Percentiles rank a stretch among this genome's conserved stretches.
Conservation (phyloP, 2,329 filamentous ascomycete genomes). For the Fusarium robinianum region DNA sequence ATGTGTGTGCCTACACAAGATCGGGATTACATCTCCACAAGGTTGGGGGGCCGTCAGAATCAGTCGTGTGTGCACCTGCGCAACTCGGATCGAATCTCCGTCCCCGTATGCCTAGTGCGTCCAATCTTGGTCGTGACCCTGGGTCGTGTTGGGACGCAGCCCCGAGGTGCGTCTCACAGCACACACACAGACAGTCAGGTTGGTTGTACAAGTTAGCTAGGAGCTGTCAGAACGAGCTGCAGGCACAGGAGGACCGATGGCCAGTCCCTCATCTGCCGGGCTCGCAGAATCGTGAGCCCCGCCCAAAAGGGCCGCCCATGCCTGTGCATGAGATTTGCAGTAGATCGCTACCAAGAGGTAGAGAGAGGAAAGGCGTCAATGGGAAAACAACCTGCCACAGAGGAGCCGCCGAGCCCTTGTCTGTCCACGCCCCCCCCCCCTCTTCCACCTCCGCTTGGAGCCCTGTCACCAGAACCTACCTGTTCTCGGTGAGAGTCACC, state of each 20-base stretch:
- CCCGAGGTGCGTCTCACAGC: no score
- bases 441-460: neutral
- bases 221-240: constrained; percentile 27
- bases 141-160: constrained; percentile 9
- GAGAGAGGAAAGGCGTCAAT: constrained; percentile 1
- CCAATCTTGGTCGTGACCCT: no score
- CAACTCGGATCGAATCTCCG: no score
- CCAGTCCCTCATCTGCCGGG: constrained; percentile 27
- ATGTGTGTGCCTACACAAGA: no score
- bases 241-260: constrained; percentile 15
- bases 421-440: neutral
- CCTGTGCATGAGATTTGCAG: constrained; percentile 16
- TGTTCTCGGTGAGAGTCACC: constrained; percentile 6
- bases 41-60: no score
- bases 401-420: neutral
- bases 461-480: neutral
- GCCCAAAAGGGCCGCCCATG: no score
- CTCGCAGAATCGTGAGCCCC: constrained; percentile 19
- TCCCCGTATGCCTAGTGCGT: no score
- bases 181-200: no score
- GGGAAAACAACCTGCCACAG: neutral
- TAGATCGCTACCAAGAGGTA: constrained; percentile 5
- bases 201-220: no score
- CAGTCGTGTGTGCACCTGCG: no score
- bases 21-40: no score